phyloP scores from a whole-genome alignment of 1,139 yeast genomes.

The Hansenula lynferdii region DNA sequence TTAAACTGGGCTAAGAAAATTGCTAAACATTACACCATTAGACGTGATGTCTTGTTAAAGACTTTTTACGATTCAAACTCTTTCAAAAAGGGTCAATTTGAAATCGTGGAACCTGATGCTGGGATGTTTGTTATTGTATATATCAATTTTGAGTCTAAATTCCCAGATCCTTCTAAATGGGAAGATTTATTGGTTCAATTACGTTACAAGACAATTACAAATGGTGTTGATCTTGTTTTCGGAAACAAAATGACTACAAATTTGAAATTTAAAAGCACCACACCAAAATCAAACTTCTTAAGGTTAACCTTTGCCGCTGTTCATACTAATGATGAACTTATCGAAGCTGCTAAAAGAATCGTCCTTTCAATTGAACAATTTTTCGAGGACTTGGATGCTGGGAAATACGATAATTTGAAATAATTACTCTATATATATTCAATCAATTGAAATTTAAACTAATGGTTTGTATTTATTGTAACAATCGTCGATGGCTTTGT shows the following conservation, averaged over 20 bases:
- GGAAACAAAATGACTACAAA: slow-evolving; percentile 50
- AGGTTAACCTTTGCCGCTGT: slow-evolving; percentile 55
- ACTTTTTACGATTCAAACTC: slow-evolving; percentile 31
- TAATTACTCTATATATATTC: background rate
- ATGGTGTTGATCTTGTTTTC: slow-evolving; percentile 45
- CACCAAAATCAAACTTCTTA: slow-evolving; percentile 36
- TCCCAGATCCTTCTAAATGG: slow-evolving; percentile 34
- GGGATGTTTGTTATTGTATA: slow-evolving; percentile 74
- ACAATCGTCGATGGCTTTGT: slow-evolving; percentile 40
- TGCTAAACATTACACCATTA: slow-evolving; percentile 50
- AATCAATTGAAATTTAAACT: too few relatives aligned
- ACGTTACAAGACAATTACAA: slow-evolving; percentile 20
- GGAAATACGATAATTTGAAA: slow-evolving; percentile 14
- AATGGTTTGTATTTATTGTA: slow-evolving; percentile 34
- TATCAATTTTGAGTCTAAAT: slow-evolving; percentile 39
- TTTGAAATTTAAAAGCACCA: slow-evolving; percentile 21
- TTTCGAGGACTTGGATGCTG: slow-evolving; percentile 29
- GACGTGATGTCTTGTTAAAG: slow-evolving; percentile 45
- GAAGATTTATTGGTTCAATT: slow-evolving; percentile 31
- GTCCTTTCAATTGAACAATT: slow-evolving; percentile 42
- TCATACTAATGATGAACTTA: slow-evolving; percentile 36
- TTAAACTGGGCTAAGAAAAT: slow-evolving; percentile 45
- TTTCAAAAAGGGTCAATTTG: slow-evolving; percentile 33
- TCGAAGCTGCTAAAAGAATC: slow-evolving; percentile 46
- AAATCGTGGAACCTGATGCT: slow-evolving; percentile 56